Percentiles rank a stretch among this genome's conserved stretches.
These are phyloP conservation scores for Eudorina sp. DNA, from an alignment of 139 green algal genomes.

Conservation along the genomic window DNA sequence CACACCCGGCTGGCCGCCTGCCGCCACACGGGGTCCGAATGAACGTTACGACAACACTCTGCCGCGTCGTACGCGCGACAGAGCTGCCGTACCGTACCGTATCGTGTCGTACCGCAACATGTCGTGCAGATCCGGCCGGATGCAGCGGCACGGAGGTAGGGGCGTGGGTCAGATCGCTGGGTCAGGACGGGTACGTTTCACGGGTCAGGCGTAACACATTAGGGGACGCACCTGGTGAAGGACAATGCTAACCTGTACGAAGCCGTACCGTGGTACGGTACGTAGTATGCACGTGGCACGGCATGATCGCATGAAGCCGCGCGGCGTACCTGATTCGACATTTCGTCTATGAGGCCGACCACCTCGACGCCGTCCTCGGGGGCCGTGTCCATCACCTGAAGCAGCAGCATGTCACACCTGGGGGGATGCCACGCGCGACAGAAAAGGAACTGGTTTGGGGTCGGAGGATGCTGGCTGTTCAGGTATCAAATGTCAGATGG, in stretches of 20 bases:
- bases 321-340: conserved; percentile 58
- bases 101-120: too few relatives aligned
- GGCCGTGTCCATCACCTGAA: conserved; percentile 7
- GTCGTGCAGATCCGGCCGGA: too few relatives aligned
- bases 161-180: too few relatives aligned
- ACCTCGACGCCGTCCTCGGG: conserved; percentile 35
- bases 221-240: too few relatives aligned
- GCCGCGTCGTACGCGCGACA: conserved; percentile 65
- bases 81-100: conserved; percentile 48
- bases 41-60: conserved; percentile 63
- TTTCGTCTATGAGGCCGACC: conserved; percentile 60
- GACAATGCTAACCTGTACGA: too few relatives aligned
- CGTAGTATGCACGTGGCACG: too few relatives aligned
- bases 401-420: conserved; percentile 60
- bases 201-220: too few relatives aligned
- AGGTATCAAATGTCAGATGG: too few relatives aligned
- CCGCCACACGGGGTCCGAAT: conserved; percentile 49
- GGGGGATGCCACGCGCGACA: not conserved
- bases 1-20: conserved; percentile 48
- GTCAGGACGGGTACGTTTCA: too few relatives aligned
- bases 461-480: too few relatives aligned
- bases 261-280: too few relatives aligned
- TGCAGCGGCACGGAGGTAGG: too few relatives aligned
- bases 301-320: not conserved
- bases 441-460: not conserved